phyloP scores from a whole-genome alignment of 139 green algal species.

The Chlamydomonas eustigma region DNA sequence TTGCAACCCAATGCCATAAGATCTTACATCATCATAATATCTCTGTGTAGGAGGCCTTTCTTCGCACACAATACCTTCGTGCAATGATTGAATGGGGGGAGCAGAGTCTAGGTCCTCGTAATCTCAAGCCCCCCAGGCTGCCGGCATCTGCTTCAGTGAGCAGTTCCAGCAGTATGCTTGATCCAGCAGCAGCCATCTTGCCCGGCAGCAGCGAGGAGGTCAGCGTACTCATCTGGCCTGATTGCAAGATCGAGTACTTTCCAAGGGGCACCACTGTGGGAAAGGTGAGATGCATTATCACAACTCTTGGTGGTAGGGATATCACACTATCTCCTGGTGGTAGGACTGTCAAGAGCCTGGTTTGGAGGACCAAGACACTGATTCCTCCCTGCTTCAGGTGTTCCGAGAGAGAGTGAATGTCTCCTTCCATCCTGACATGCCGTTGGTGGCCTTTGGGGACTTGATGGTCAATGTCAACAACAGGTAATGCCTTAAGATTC shows the following conservation, averaged over 20 bases:
- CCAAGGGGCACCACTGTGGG: slow-evolving; percentile 73
- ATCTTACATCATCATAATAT: too few species aligned
- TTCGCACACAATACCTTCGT: slow-evolving; percentile 56
- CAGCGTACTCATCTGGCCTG: slow-evolving; percentile 50
- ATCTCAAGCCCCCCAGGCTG: too few species aligned
- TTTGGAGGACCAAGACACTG: background rate
- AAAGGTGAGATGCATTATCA: slow-evolving; percentile 35
- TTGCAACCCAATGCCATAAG: too few species aligned
- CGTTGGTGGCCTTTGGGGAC: slow-evolving; percentile 4
- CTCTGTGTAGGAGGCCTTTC: slow-evolving; percentile 24
- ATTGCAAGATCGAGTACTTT: slow-evolving; percentile 58
- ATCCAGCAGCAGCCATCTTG: background rate
- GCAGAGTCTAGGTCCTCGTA: background rate
- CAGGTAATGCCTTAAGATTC: slow-evolving; percentile 1
- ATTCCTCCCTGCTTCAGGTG: background rate
- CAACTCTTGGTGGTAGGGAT: too few species aligned
- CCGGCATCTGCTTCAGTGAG: too few species aligned
- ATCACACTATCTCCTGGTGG: too few species aligned
- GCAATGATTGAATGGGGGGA: slow-evolving; percentile 79
- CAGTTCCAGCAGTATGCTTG: too few species aligned
- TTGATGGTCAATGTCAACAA: slow-evolving; percentile 88
- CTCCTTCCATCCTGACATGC: background rate
- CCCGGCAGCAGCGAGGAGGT: slow-evolving; percentile 27
- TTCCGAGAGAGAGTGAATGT: background rate
- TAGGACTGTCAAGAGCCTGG: too few species aligned